A percentile compares a stretch with the other conserved stretches of the same genome.
Evolutionary conservation across 2,329 filamentous ascomycete species (phyloP).

Genomic region (Exophiala alcalophila): DNA sequence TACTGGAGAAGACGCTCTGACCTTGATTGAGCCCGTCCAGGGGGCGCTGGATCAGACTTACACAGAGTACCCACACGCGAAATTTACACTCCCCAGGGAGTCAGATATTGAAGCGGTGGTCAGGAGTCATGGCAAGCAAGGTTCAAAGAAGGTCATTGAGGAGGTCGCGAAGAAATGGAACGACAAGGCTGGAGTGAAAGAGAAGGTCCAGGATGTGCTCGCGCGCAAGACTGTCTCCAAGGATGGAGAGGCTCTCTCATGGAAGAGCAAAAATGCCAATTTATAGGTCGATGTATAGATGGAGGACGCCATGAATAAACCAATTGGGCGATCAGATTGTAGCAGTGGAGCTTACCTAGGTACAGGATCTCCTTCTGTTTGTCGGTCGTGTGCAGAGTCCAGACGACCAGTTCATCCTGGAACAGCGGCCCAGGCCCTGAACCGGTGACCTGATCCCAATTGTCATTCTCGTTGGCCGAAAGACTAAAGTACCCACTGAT

Average conservation of each 20-base stretch:
- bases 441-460: too few relatives aligned
- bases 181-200: conserved; percentile 66
- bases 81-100: conserved; percentile 72
- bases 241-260: conserved; percentile 39
- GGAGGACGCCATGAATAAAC: too few relatives aligned
- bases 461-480: too few relatives aligned
- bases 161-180: conserved; percentile 60
- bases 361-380: too few relatives aligned
- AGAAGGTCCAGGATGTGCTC: conserved; percentile 68
- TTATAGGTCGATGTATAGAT: conserved; percentile 14
- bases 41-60: conserved; percentile 54
- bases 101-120: conserved; percentile 47
- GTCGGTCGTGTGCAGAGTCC: too few relatives aligned
- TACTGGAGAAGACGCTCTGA: conserved; percentile 48
- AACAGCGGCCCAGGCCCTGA: too few relatives aligned
- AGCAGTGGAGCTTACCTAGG: background rate
- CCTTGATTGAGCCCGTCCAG: conserved; percentile 54
- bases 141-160: conserved; percentile 58
- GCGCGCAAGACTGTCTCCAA: conserved; percentile 55
- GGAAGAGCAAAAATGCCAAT: conserved; percentile 21
- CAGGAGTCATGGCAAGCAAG: conserved; percentile 44
- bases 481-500: too few relatives aligned
- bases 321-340: background rate
- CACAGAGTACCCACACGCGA: conserved; percentile 66
- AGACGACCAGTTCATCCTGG: too few relatives aligned